Evolutionary conservation across 164 flowering plant genomes (phyloP).

Genomic region (Houttuynia cordata): DNA sequence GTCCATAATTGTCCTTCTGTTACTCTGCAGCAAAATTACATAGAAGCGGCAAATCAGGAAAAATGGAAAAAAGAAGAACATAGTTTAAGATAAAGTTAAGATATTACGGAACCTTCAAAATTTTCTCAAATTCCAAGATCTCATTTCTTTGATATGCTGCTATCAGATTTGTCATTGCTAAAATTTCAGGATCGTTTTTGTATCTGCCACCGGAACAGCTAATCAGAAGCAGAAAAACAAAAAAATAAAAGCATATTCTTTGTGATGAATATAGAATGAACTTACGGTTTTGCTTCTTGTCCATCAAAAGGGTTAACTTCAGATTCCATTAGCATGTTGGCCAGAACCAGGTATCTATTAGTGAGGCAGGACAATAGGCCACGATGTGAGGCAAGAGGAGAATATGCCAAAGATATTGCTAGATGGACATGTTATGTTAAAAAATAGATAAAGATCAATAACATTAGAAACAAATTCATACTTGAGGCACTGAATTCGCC

Average conservation of each 20-base stretch:
- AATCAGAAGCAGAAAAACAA: conserved; percentile 2
- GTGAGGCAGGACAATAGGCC: not conserved
- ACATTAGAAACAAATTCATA: conserved; percentile 20
- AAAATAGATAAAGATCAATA: not conserved
- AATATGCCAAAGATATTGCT: not conserved
- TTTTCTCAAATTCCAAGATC: conserved; percentile 94
- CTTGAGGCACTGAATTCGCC: conserved; percentile 97
- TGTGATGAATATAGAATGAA: conserved; percentile 1
- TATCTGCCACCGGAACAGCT: conserved; percentile 35
- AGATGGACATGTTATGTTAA: not conserved
- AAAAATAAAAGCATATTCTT: not conserved
- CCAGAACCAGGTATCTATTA: conserved; percentile 73
- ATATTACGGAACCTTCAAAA: conserved; percentile 50
- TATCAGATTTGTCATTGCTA: conserved; percentile 97
- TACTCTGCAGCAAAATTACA: conserved; percentile 45
- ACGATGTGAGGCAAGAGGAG: not conserved
- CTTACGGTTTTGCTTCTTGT: conserved; percentile 99
- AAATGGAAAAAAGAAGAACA: not conserved
- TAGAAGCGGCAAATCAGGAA: not conserved
- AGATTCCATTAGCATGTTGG: conserved; percentile 98
- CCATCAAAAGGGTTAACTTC: conserved; percentile 99
- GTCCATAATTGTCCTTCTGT: conserved; percentile 95
- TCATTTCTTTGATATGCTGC: conserved; percentile 98
- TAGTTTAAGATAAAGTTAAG: not conserved
- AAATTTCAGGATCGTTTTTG: conserved; percentile 94